These are phyloP conservation scores for Cavenderia fasciculata DNA, from an alignment of 78 protist species.

Conservation along the genomic window DNA sequence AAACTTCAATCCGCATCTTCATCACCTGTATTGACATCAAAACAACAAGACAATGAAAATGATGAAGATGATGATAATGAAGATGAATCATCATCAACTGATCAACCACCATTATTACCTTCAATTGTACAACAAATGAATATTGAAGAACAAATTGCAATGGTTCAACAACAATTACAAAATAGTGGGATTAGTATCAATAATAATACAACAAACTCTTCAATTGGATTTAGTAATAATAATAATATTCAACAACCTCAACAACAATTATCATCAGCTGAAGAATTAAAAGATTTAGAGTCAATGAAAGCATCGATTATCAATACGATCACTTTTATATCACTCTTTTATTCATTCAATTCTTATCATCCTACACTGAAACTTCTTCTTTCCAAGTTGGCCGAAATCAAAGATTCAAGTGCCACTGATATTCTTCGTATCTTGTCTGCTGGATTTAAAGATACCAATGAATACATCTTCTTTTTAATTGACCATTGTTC, in stretches of 20 bases:
- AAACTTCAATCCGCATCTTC: not conserved
- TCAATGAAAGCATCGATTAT: constrained; percentile 21
- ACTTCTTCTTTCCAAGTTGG: not conserved
- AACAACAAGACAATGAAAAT: not conserved
- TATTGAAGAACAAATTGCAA: too few species aligned
- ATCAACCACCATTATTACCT: not conserved
- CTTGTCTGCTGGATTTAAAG: constrained; percentile 22
- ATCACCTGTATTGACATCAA: not conserved
- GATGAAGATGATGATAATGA: not conserved
- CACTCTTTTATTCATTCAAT: constrained; percentile 36
- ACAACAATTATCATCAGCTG: constrained; percentile 10
- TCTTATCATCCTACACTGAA: constrained; percentile 48
- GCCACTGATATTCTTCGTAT: constrained; percentile 5
- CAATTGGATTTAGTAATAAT: too few species aligned
- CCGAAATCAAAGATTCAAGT: not conserved
- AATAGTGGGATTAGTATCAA: too few species aligned
- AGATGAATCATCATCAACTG: not conserved
- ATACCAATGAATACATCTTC: constrained; percentile 46
- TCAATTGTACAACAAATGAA: not conserved
- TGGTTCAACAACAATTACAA: too few species aligned
- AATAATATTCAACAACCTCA: too few species aligned
- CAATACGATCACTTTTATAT: constrained; percentile 19
- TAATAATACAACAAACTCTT: too few species aligned
- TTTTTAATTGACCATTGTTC: constrained; percentile 51
- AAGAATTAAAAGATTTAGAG: constrained; percentile 38